Percentiles rank a stretch among this genome's conserved stretches.
phyloP scores from a whole-genome alignment of 2,329 filamentous ascomycete species.

The Fusarium nelsonii region DNA sequence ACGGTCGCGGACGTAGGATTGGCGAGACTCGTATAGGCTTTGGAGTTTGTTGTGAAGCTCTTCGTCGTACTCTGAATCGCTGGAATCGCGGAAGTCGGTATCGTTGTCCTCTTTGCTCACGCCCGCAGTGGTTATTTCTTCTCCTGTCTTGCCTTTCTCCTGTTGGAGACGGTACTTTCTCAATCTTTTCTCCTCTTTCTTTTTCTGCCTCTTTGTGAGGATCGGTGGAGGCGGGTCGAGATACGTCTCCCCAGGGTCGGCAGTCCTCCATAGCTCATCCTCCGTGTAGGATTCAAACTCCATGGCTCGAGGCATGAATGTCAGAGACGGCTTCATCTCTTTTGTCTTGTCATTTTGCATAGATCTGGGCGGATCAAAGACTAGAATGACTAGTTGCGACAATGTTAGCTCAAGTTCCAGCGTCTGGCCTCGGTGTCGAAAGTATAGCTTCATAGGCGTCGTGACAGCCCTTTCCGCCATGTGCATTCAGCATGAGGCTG shows the following conservation, averaged over 20 bases:
- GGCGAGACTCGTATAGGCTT: slow-evolving; percentile 25
- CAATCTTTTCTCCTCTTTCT: slow-evolving; percentile 23
- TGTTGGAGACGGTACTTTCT: slow-evolving; percentile 18
- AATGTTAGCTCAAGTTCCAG: slow-evolving; percentile 12
- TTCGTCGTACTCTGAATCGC: slow-evolving; percentile 24
- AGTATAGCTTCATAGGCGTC: no score
- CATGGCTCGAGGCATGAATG: slow-evolving; percentile 49
- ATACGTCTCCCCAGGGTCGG: slow-evolving; percentile 45
- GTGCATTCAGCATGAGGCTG: no score
- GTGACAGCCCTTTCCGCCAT: no score
- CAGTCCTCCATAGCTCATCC: slow-evolving; percentile 46
- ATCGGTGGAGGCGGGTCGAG: slow-evolving; percentile 45
- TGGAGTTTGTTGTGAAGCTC: not conserved
- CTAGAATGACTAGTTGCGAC: slow-evolving; percentile 35
- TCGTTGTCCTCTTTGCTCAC: slow-evolving; percentile 25
- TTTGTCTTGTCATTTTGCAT: slow-evolving; percentile 44
- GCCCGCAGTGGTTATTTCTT: not conserved
- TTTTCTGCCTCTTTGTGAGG: slow-evolving; percentile 9
- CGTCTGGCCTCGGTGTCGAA: no score
- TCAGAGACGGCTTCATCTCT: slow-evolving; percentile 37
- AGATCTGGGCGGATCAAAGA: slow-evolving; percentile 42
- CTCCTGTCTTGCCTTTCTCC: not conserved
- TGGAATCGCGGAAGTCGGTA: slow-evolving; percentile 9
- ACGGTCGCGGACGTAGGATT: slow-evolving; percentile 38
- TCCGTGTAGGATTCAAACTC: slow-evolving; percentile 49